Conservation (phyloP, 768 basidiomycete species). For the Leccinum disarticulatum region DNA sequence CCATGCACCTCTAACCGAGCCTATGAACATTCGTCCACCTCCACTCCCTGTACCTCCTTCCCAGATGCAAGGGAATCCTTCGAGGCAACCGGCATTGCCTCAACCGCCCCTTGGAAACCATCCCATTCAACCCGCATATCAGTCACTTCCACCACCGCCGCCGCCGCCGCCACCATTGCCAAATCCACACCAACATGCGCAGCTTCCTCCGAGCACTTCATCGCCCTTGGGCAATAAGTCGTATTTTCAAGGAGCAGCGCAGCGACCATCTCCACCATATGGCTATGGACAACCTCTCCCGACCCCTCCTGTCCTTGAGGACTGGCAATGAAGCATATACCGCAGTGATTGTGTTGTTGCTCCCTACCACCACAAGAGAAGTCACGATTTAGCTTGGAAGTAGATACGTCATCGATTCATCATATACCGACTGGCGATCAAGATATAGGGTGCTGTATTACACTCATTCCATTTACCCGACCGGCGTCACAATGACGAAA, state of each 20-base stretch:
- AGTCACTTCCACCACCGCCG: constrained; percentile 30
- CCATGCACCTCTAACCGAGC: constrained; percentile 26
- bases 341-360: constrained; percentile 17
- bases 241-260: constrained; percentile 42
- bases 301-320: constrained; percentile 20
- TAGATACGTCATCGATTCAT: constrained; percentile 8
- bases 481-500: constrained; percentile 4
- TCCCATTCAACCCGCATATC: constrained; percentile 41
- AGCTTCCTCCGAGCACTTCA: constrained; percentile 26
- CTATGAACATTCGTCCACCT: constrained; percentile 15
- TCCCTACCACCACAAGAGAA: constrained; percentile 9
- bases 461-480: constrained; percentile 1
- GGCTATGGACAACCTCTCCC: constrained; percentile 34
- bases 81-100: constrained; percentile 52
- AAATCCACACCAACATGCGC: constrained; percentile 29
- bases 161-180: constrained; percentile 36
- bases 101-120: constrained; percentile 47
- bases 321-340: constrained; percentile 27
- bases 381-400: constrained; percentile 11
- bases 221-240: constrained; percentile 25
- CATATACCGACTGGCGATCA: neutral
- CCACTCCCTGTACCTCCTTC: constrained; percentile 30
- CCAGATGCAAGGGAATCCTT: constrained; percentile 26
- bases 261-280: constrained; percentile 39
- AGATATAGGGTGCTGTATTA: constrained; percentile 21